Base-by-base conservation (phyloP, 257 asterid species). In the Leptodermis oblonga region DNA sequence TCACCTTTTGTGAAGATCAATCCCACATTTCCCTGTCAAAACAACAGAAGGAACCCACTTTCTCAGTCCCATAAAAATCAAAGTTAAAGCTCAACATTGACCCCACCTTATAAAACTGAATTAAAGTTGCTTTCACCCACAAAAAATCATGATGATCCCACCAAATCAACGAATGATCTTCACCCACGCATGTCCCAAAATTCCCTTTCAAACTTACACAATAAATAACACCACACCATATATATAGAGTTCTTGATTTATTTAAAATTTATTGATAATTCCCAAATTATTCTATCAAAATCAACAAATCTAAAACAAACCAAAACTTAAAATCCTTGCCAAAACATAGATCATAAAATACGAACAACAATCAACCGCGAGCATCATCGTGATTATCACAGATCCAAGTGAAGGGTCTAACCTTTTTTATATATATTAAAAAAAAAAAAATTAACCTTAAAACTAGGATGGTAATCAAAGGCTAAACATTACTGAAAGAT, bases 1-100 rank as follows among this genome's bases (percentile, higher is more conserved):
- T 73, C 77, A 17, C 77, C 77, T 33, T 62, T 73, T 0, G 62
- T 66, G 59, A 73, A 73, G 9, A 73, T 73, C 61, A 73, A 12
- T 14, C 77, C 77, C 51, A 73, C 68, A 14, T 73, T 73, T 9
- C 72, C 77, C 71, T 73, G 36, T 10, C 26, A 28, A 12, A 69
- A 7, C 17, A 9, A 0, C 37, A 65, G 2, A n/a, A 12, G 33
- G 7, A 60, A 31, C 20, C 3, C 23, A 20, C 7, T 60, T 33
- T 4, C 8, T 17, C 17, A 39, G 41, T 3, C 11, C 3, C n/a
- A 7, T 8, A 11, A 23, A 63, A 41, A 9, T 1, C 23, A 33
- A 13, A 31, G 17, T 10, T 62, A 20, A 62, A 61, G 17, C 2
- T 30, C 12, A 59, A 11, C 37, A 28, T 28, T 43, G 48, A 43